A percentile compares a stretch with the other conserved stretches of the same genome.
phyloP scores from a whole-genome alignment of 805 yeast genomes.

The Zygosaccharomyces pseudorouxii region DNA sequence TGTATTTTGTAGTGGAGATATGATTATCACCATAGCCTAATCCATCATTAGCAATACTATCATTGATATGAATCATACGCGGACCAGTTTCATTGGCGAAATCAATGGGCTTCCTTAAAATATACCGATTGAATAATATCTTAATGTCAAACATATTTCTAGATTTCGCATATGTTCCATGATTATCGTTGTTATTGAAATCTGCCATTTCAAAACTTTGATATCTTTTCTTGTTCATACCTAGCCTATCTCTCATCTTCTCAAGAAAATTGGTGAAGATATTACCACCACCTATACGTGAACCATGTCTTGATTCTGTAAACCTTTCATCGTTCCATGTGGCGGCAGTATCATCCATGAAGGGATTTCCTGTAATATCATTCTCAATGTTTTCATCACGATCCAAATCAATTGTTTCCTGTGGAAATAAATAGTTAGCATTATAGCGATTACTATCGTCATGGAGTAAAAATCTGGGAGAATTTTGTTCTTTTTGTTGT shows the following conservation, averaged over 20 bases:
- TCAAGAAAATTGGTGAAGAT: slow-evolving; percentile 20
- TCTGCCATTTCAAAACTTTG: slow-evolving; percentile 33
- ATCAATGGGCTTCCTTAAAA: slow-evolving; percentile 30
- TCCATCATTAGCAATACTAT: slow-evolving; percentile 49
- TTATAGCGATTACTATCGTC: slow-evolving; percentile 9
- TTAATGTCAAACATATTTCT: slow-evolving; percentile 38
- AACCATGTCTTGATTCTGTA: slow-evolving; percentile 7
- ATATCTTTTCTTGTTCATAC: slow-evolving; percentile 9
- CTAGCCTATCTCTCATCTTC: slow-evolving; percentile 16
- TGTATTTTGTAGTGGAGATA: slow-evolving; percentile 92
- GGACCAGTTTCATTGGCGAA: slow-evolving; percentile 40
- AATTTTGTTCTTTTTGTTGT: slow-evolving; percentile 1
- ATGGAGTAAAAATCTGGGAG: slow-evolving; percentile 3
- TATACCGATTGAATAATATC: slow-evolving; percentile 36
- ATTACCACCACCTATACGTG: slow-evolving; percentile 12
- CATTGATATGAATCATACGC: slow-evolving; percentile 64
- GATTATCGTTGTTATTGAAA: slow-evolving; percentile 23
- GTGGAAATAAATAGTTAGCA: slow-evolving; percentile 23
- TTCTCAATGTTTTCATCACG: slow-evolving; percentile 36
- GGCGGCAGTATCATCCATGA: slow-evolving; percentile 14
- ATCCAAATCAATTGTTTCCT: slow-evolving; percentile 35
- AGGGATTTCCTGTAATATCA: slow-evolving; percentile 35
- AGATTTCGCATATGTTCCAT: slow-evolving; percentile 31
- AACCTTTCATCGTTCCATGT: slow-evolving; percentile 18
- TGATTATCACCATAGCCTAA: slow-evolving; percentile 72